A percentile compares a stretch with the other conserved stretches of the same genome.
Conservation (phyloP, 352 stramenopile genomes). For the Pythium coloratum region DNA sequence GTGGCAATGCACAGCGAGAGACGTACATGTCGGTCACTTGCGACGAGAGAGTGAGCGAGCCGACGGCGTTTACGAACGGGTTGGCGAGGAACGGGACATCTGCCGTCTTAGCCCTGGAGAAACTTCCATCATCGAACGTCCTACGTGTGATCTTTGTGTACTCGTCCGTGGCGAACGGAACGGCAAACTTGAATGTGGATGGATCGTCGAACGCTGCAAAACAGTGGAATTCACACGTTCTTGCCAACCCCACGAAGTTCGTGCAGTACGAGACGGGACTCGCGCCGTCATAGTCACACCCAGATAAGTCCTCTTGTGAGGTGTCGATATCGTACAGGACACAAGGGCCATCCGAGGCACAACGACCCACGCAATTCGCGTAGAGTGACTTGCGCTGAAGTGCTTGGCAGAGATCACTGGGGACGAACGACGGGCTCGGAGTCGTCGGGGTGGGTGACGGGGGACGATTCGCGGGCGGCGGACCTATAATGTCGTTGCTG, state of each 20-base stretch:
- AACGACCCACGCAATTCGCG: background rate
- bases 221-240: background rate
- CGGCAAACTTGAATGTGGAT: background rate
- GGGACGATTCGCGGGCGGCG: no score
- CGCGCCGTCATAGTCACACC: background rate
- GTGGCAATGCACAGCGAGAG: background rate
- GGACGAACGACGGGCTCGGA: background rate
- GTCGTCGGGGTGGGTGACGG: no score
- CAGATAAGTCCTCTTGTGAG: background rate
- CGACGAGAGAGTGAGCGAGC: background rate
- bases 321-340: background rate
- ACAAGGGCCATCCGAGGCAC: background rate
- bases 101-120: background rate
- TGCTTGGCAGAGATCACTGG: background rate
- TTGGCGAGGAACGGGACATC: background rate
- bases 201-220: background rate
- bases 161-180: background rate
- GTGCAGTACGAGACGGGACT: background rate
- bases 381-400: background rate
- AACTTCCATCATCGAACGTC: background rate
- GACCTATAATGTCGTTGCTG: background rate
- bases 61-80: background rate
- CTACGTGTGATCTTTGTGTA: background rate
- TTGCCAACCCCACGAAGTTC: background rate
- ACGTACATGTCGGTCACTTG: background rate